phyloP scores from a whole-genome alignment of 371 early-diverging fungal species.

The Apophysomyces trapeziformis region DNA sequence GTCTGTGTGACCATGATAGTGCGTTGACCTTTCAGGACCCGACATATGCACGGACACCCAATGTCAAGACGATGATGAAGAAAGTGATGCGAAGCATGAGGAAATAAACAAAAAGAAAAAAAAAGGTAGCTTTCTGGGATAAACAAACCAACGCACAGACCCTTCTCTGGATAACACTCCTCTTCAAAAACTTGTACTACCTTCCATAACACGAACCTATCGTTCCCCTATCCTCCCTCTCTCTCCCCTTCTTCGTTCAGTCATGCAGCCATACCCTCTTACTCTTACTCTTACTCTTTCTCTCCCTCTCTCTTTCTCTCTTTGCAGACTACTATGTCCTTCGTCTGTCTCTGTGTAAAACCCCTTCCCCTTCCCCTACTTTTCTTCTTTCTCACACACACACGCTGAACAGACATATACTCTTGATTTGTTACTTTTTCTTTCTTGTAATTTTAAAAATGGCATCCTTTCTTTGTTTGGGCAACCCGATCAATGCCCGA shows the following conservation, averaged over 20 bases:
- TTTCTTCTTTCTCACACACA: too few relatives aligned
- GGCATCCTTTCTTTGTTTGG: slow-evolving; percentile 4
- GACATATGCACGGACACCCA: neutral
- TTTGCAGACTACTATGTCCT: too few relatives aligned
- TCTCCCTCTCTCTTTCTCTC: too few relatives aligned
- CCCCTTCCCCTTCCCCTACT: too few relatives aligned
- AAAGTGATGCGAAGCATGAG: slow-evolving; percentile 6
- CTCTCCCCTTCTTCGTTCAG: neutral
- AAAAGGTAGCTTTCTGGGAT: too few relatives aligned
- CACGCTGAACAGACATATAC: too few relatives aligned
- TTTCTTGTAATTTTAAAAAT: neutral
- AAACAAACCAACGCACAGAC: slow-evolving; percentile 9
- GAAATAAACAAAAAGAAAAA: slow-evolving; percentile 1
- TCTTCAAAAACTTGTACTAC: slow-evolving; percentile 6
- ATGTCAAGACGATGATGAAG: slow-evolving; percentile 5
- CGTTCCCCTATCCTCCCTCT: neutral
- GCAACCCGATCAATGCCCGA: neutral
- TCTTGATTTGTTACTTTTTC: too few relatives aligned
- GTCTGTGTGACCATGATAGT: neutral
- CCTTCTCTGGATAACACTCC: neutral
- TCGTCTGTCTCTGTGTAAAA: too few relatives aligned
- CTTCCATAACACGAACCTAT: too few relatives aligned
- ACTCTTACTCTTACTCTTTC: too few relatives aligned
- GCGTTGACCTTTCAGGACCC: neutral
- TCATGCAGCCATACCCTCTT: too few relatives aligned